These are phyloP conservation scores for Ceriops tagal DNA, from an alignment of 345 rosid species.

Conservation along the genomic window DNA sequence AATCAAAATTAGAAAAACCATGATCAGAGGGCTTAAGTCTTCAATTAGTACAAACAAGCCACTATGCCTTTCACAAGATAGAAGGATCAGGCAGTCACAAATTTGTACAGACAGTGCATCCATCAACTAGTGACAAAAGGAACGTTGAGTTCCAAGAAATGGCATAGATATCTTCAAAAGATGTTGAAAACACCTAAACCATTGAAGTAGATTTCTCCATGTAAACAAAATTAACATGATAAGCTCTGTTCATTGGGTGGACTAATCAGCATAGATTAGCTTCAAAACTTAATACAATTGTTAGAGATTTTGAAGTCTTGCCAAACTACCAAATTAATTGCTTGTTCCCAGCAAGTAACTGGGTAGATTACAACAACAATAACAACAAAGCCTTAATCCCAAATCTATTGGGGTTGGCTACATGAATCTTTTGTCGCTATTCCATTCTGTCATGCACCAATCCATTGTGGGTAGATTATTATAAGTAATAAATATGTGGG, in stretches of 20 bases:
- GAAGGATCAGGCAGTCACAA: not conserved
- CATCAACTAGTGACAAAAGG: not conserved
- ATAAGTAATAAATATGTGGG: not conserved
- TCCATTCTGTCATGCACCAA: too few species aligned
- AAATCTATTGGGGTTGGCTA: too few species aligned
- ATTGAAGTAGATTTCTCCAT: too few species aligned
- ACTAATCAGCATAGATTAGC: not conserved
- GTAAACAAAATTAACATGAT: too few species aligned
- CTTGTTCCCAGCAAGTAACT: not conserved
- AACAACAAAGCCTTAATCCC: too few species aligned
- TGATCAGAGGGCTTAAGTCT: not conserved
- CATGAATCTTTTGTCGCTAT: too few species aligned
- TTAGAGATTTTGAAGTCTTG: not conserved
- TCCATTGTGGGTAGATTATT: not conserved
- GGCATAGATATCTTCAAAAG: too few species aligned
- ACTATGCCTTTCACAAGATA: too few species aligned
- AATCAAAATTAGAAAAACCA: conserved; percentile 8
- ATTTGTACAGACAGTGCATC: not conserved
- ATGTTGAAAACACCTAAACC: too few species aligned
- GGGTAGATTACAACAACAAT: not conserved
- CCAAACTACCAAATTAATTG: not conserved
- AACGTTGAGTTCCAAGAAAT: not conserved
- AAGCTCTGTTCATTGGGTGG: too few species aligned
- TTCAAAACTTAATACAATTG: not conserved
- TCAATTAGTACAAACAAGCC: not conserved